Percentiles rank a stretch among this genome's conserved stretches.
Evolutionary conservation across 352 stramenopile genomes (phyloP).

Genomic region (Sclerospora graminicola): DNA sequence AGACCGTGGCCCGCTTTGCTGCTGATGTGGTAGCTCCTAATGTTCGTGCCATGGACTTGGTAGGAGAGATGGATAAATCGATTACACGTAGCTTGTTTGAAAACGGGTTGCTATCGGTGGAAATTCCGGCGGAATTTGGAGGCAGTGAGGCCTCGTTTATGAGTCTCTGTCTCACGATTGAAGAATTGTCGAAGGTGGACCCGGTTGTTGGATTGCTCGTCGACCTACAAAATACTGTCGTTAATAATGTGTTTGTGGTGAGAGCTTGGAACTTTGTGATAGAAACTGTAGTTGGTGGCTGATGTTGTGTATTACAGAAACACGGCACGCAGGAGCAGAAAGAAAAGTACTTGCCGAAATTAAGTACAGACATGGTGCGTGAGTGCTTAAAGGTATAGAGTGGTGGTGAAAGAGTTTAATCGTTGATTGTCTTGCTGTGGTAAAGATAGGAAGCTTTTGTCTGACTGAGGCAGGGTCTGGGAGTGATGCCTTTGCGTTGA

Average conservation of each 20-base stretch:
- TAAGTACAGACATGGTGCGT: constrained; percentile 69
- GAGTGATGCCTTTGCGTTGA: constrained; percentile 94
- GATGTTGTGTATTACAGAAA: constrained; percentile 21
- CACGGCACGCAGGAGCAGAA: constrained; percentile 74
- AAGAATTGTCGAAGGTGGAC: constrained; percentile 95
- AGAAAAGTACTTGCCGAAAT: constrained; percentile 75
- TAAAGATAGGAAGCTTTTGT: constrained; percentile 92
- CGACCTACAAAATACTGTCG: constrained; percentile 92
- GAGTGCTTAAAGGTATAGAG: too few species aligned
- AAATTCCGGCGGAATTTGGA: constrained; percentile 90
- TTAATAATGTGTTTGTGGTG: constrained; percentile 94
- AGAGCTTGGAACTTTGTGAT: not conserved
- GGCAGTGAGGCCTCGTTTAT: constrained; percentile 93
- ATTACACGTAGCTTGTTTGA: constrained; percentile 91
- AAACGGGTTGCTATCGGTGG: constrained; percentile 91
- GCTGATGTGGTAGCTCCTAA: constrained; percentile 75
- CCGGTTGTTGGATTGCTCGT: constrained; percentile 90
- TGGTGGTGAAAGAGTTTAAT: not conserved
- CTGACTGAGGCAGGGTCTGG: constrained; percentile 90
- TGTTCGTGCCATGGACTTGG: constrained; percentile 90
- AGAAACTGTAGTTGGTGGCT: not conserved
- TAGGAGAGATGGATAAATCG: constrained; percentile 82
- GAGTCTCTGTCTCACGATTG: constrained; percentile 90
- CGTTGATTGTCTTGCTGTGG: not conserved
- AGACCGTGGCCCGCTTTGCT: constrained; percentile 78